Percentiles rank a stretch among this genome's conserved stretches.
Conservation (phyloP, 208 protist genomes). For the Phytomonas francai region DNA sequence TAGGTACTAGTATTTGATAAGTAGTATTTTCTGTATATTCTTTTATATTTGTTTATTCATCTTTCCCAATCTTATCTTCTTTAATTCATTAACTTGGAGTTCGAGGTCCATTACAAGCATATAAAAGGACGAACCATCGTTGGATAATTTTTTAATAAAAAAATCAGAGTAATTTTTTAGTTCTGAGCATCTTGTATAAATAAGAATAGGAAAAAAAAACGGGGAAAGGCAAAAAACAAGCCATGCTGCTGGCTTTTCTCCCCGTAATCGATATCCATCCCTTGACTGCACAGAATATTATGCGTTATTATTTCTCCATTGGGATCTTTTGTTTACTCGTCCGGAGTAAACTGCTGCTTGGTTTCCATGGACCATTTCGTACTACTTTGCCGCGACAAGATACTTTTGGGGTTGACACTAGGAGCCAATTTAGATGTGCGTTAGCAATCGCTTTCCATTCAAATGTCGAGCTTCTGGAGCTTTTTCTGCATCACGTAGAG, state of each 20-base stretch:
- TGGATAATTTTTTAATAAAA: no score
- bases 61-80: neutral
- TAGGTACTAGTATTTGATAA: neutral
- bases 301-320: neutral
- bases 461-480: neutral
- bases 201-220: neutral
- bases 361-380: neutral
- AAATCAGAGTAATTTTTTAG: neutral
- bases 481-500: neutral
- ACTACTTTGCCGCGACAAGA: neutral
- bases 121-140: no score
- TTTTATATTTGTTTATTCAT: neutral
- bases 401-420: neutral
- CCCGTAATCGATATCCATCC: neutral
- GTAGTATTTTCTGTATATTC: neutral
- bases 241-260: neutral
- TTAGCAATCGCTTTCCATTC: neutral
- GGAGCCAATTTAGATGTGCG: neutral
- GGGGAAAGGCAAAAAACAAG: neutral
- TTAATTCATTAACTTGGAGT: neutral
- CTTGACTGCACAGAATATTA: neutral
- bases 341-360: neutral
- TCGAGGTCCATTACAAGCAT: neutral
- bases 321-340: neutral
- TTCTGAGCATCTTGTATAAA: neutral